Evolutionary conservation across 2,329 filamentous ascomycete species (phyloP).

Genomic region (Huntiella omanensis): DNA sequence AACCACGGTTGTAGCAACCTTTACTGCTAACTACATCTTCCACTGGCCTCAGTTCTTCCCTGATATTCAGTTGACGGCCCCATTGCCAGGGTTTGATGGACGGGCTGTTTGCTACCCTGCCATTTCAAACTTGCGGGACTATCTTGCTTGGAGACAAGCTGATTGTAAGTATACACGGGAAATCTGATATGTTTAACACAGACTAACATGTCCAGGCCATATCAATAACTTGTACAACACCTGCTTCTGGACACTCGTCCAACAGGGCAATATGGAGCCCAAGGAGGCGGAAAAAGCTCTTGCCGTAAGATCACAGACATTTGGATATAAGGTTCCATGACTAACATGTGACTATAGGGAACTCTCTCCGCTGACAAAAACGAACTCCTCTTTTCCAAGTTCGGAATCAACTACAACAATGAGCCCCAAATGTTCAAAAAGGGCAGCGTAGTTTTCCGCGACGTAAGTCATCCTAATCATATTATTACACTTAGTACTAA

Average conservation of each 20-base stretch:
- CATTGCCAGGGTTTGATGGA: conserved; percentile 81
- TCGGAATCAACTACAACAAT: conserved; percentile 94
- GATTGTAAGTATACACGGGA: conserved; percentile 48
- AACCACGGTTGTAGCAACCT: conserved; percentile 78
- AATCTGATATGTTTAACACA: neutral
- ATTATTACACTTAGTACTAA: neutral
- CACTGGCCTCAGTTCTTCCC: conserved; percentile 64
- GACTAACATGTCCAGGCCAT: conserved; percentile 39
- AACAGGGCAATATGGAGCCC: conserved; percentile 53
- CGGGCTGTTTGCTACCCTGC: conserved; percentile 79
- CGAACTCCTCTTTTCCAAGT: conserved; percentile 77
- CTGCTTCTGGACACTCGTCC: conserved; percentile 79
- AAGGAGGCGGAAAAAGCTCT: conserved; percentile 67
- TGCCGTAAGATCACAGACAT: conserved; percentile 30
- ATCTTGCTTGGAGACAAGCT: conserved; percentile 91
- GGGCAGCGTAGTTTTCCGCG: conserved; percentile 74
- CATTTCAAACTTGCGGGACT: conserved; percentile 68
- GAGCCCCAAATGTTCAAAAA: conserved; percentile 86
- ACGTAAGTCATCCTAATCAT: conserved; percentile 31
- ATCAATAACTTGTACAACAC: conserved; percentile 99
- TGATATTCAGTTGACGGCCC: conserved; percentile 47
- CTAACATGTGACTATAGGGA: conserved; percentile 34
- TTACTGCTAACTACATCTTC: conserved; percentile 77
- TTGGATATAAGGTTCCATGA: neutral
- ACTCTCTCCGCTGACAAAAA: conserved; percentile 80